Percentiles rank a stretch among this genome's conserved stretches.
Evolutionary conservation across 768 basidiomycete species (phyloP).

Genomic region (Fomitopsis serialis): DNA sequence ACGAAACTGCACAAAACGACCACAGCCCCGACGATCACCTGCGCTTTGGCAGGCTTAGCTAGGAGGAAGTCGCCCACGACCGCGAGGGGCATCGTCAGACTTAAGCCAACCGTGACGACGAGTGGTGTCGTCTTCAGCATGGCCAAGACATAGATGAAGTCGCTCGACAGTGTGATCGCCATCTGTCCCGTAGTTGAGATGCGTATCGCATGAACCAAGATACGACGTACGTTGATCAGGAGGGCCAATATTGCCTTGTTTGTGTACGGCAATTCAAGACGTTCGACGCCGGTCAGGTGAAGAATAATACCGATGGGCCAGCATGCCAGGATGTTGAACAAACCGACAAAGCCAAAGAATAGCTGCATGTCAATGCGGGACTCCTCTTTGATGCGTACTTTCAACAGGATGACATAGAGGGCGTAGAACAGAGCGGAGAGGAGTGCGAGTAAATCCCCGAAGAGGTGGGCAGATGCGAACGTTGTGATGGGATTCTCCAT

Average conservation of each 20-base stretch:
- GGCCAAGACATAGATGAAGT: conserved; percentile 81
- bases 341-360: conserved; percentile 91
- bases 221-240: conserved; percentile 46
- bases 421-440: conserved; percentile 88
- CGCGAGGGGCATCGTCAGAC: conserved; percentile 90
- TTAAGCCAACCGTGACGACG: conserved; percentile 89
- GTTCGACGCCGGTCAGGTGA: conserved; percentile 66
- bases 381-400: conserved; percentile 77
- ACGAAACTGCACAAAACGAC: conserved; percentile 77
- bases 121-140: conserved; percentile 97
- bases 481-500: conserved; percentile 12
- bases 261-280: conserved; percentile 64
- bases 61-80: conserved; percentile 76
- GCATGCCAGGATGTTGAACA: conserved; percentile 71
- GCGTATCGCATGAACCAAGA: not conserved
- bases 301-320: conserved; percentile 79
- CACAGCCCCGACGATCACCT: conserved; percentile 68
- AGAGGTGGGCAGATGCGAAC: conserved; percentile 34
- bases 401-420: conserved; percentile 83
- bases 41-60: conserved; percentile 45
- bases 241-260: conserved; percentile 43
- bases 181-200: conserved; percentile 41
- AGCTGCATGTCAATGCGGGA: conserved; percentile 88
- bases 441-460: conserved; percentile 83
- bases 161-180: conserved; percentile 76